A percentile compares a stretch with the other conserved stretches of the same genome.
phyloP scores from a whole-genome alignment of 768 basidiomycete species.

The Rhizopogon vinicolor region DNA sequence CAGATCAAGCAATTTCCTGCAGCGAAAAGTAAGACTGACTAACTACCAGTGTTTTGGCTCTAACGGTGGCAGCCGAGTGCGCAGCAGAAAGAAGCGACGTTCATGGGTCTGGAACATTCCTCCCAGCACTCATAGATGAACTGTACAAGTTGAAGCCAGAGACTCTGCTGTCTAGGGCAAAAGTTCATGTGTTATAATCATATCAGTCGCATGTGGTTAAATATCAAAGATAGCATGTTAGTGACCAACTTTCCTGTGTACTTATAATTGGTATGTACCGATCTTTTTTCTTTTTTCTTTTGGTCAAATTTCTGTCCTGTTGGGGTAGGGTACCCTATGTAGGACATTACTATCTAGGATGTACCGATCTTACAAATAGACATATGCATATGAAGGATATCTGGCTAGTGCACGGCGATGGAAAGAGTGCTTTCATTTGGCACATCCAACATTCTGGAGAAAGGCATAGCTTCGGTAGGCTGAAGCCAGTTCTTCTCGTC shows the following conservation, averaged over 20 bases:
- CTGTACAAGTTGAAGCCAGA: conserved; percentile 41
- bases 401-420: not conserved
- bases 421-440: conserved; percentile 8
- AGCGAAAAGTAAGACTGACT: conserved; percentile 3
- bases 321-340: too few relatives aligned
- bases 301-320: too few relatives aligned
- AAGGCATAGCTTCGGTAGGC: conserved; percentile 80
- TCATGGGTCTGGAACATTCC: conserved; percentile 58
- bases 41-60: conserved; percentile 42
- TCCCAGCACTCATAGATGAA: conserved; percentile 63
- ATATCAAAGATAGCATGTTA: not conserved
- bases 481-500: conserved; percentile 97
- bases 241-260: not conserved
- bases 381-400: not conserved
- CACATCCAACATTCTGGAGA: conserved; percentile 50
- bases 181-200: conserved; percentile 20
- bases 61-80: conserved; percentile 57
- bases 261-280: too few relatives aligned
- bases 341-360: too few relatives aligned
- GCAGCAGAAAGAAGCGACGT: conserved; percentile 51
- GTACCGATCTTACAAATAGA: not conserved
- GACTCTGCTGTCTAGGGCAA: conserved; percentile 23
- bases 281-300: too few relatives aligned
- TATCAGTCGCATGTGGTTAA: not conserved
- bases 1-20: not conserved